Evolutionary conservation across 2,329 filamentous ascomycete species (phyloP), one percentile per base, ranked within the genome.

Genomic region (Fusarium sp.): DNA sequence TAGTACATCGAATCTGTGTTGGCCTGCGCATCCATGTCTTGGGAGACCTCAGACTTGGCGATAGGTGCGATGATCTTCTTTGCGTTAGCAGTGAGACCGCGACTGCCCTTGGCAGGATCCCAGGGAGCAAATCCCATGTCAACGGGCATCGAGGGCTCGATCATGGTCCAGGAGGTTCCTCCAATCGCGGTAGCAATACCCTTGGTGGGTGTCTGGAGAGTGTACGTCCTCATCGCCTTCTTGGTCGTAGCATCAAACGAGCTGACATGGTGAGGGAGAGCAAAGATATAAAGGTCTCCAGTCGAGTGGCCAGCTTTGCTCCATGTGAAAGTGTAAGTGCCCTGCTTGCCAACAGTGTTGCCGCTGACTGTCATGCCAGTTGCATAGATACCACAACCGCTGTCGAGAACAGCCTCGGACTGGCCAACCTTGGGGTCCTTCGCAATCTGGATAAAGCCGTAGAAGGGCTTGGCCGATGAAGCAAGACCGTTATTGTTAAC

Each of bases 1-100:
- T 91, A 98, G 80, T 98, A 98, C 89, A 97, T 94, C 37, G 93
- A 97, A 76, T 95, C 88, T 35, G 93, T 83, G 68, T 96, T 88
- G 8, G 89, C 89, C 75, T 96, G 91, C 0, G 83, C 82, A n/a
- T 83, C 79, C 79, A 98, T 93, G 76, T 94, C 86, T 79, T 96
- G 91, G 2, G 88, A 86, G 2, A 97, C 82, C 77, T 99, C 96
- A 21, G 84, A 86, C n/a, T 85, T 83, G 3, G 93, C 92, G 11
- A 90, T 83, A 3, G 85, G 82, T 35, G 82, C 81, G 57, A 97
- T 91, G 4, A 83, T 81, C 4, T 84, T 77, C 70, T 90, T 88
- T 2, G 89, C 86, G n/a, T 83, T 80, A 3, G 81, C 75, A 11
- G 84, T 84, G 75, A 93, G 61, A 33, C 79, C 77, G 79, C 84